These are phyloP conservation scores for Wickerhamiella brachini DNA, from an alignment of 805 yeast species.

Conservation along the genomic window DNA sequence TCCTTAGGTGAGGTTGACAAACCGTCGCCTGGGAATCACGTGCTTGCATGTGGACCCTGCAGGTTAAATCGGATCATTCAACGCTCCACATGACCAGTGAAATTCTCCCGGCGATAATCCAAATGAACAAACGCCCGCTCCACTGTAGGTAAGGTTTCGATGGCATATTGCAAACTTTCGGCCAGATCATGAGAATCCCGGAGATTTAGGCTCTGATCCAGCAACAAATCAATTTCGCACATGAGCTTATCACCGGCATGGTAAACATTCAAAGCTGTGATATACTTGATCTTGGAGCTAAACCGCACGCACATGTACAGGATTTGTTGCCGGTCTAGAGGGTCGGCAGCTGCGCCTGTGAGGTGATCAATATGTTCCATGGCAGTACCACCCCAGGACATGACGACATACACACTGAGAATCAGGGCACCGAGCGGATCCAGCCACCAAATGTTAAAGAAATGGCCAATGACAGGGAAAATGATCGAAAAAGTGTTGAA, in stretches of 20 bases:
- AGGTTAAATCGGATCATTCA: neutral
- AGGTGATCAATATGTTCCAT: conserved; percentile 61
- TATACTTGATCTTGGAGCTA: conserved; percentile 48
- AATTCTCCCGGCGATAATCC: conserved; percentile 33
- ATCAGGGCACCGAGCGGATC: conserved; percentile 63
- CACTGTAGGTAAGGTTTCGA: conserved; percentile 62
- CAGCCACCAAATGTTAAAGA: conserved; percentile 48
- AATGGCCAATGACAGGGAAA: conserved; percentile 50
- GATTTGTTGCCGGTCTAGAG: conserved; percentile 49
- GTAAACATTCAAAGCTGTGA: conserved; percentile 56
- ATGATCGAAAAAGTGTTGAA: conserved; percentile 59
- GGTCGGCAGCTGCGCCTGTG: conserved; percentile 58
- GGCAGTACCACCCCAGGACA: conserved; percentile 51
- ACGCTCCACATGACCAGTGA: conserved; percentile 24
- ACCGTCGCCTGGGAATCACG: neutral
- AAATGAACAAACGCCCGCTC: conserved; percentile 75
- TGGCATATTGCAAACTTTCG: conserved; percentile 66
- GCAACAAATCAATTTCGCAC: conserved; percentile 63
- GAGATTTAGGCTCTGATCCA: conserved; percentile 36
- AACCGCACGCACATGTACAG: conserved; percentile 55
- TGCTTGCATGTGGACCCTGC: neutral
- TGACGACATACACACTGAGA: conserved; percentile 47
- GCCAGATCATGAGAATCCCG: conserved; percentile 70
- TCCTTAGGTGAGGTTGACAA: neutral
- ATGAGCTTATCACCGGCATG: conserved; percentile 67